Percentiles rank a stretch among this genome's conserved stretches.
Evolutionary conservation across 108 stramenopile genomes (phyloP).

Genomic region (Fragilariopsis cylindrus): DNA sequence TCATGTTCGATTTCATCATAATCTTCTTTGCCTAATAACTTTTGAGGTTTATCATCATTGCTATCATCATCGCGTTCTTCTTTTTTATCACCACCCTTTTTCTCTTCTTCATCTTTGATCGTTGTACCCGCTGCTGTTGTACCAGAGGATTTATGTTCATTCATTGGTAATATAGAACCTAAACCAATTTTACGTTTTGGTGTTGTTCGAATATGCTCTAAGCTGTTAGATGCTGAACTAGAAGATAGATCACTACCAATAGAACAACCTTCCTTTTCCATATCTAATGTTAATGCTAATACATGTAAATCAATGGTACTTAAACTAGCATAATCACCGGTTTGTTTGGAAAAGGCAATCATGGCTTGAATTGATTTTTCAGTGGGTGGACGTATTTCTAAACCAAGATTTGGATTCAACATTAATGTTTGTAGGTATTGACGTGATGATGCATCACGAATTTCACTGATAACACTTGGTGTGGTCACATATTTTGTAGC

Average conservation of each 20-base stretch:
- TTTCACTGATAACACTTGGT: slow-evolving; percentile 71
- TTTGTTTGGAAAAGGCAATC: slow-evolving; percentile 84
- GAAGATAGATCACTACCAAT: neutral
- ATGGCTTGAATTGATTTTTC: slow-evolving; percentile 53
- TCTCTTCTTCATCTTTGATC: neutral
- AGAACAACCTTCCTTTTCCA: slow-evolving; percentile 76
- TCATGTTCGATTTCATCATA: slow-evolving; percentile 20
- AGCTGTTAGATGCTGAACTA: neutral
- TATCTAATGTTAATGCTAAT: slow-evolving; percentile 86
- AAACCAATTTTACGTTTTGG: slow-evolving; percentile 75
- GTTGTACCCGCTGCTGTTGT: neutral
- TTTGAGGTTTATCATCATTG: neutral
- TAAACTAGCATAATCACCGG: slow-evolving; percentile 91
- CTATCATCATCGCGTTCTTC: slow-evolving; percentile 37
- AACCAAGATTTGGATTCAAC: slow-evolving; percentile 16
- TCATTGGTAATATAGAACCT: slow-evolving; percentile 45
- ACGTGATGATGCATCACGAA: slow-evolving; percentile 79
- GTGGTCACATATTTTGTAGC: slow-evolving; percentile 67
- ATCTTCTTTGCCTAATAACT: slow-evolving; percentile 8
- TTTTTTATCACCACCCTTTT: slow-evolving; percentile 18
- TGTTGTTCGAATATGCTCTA: slow-evolving; percentile 61
- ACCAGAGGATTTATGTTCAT: neutral
- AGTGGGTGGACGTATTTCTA: slow-evolving; percentile 56
- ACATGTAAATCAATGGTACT: slow-evolving; percentile 89
- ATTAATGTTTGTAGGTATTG: slow-evolving; percentile 42